Conservation (phyloP, 2,329 filamentous ascomycete genomes). For the Triangularia verruculosa region DNA sequence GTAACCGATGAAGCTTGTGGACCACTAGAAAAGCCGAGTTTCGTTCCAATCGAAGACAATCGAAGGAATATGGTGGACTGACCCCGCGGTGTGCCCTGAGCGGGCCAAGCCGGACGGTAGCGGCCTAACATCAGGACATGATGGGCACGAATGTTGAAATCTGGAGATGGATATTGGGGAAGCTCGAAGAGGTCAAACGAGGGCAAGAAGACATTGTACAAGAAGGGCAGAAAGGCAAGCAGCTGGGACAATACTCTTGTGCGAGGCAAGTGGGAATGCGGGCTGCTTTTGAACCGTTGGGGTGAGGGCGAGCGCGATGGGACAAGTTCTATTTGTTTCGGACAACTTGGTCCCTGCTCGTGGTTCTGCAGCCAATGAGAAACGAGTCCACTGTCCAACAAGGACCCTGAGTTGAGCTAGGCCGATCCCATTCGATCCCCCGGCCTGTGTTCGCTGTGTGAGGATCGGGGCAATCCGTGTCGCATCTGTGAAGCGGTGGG, state of each 20-base stretch:
- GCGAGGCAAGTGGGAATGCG: background rate
- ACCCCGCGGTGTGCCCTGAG: slow-evolving; percentile 5
- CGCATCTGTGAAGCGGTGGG: slow-evolving; percentile 21
- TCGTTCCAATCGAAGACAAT: slow-evolving; percentile 8
- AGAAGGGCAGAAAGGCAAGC: slow-evolving; percentile 11
- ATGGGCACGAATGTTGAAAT: background rate
- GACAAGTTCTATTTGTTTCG: slow-evolving; percentile 2
- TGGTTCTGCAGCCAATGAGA: background rate
- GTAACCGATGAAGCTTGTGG: background rate
- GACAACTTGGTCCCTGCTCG: background rate
- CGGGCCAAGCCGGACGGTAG: background rate
- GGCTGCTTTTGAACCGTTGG: background rate
- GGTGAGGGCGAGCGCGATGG: background rate
- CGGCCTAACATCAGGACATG: background rate
- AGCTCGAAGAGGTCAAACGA: slow-evolving; percentile 9
- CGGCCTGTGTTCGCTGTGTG: background rate
- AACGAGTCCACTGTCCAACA: background rate
- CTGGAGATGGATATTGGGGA: slow-evolving; percentile 1
- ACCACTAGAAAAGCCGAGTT: slow-evolving; percentile 4
- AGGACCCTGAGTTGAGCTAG: slow-evolving; percentile 20
- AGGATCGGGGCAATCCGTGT: slow-evolving; percentile 22
- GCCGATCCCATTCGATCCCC: slow-evolving; percentile 21
- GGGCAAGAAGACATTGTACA: background rate
- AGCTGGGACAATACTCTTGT: background rate
- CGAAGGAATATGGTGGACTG: background rate